These are phyloP conservation scores for Fusarium nurragi DNA, from an alignment of 2,329 filamentous ascomycete species.

Conservation along the genomic window DNA sequence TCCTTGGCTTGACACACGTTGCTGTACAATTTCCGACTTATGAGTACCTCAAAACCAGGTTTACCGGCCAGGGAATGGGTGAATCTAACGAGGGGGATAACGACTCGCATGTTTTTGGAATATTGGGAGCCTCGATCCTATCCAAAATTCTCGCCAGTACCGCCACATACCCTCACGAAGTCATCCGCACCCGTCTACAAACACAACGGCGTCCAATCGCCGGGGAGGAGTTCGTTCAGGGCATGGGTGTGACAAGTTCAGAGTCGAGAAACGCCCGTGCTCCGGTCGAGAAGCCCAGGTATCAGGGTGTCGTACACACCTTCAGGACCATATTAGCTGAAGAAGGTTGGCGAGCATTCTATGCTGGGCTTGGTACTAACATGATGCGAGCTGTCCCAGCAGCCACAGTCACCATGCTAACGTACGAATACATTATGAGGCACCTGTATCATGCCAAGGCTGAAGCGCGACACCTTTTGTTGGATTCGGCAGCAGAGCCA, in stretches of 20 bases:
- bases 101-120: conserved; percentile 78
- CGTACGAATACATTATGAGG: conserved; percentile 82
- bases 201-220: conserved; percentile 83
- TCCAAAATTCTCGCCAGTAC: conserved; percentile 96
- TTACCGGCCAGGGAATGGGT: conserved; percentile 91
- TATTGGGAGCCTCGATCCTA: conserved; percentile 87
- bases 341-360: conserved; percentile 96
- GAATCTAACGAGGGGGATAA: conserved; percentile 56
- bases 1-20: conserved; percentile 92
- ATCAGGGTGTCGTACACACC: conserved; percentile 82
- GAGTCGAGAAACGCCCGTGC: conserved; percentile 43
- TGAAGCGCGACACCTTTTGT: conserved; percentile 48
- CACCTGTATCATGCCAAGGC: conserved; percentile 57
- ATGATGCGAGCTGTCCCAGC: conserved; percentile 95
- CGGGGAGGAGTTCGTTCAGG: conserved; percentile 62
- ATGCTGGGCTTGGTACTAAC: conserved; percentile 96
- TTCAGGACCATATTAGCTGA: conserved; percentile 86
- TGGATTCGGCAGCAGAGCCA: conserved; percentile 25
- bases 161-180: conserved; percentile 96
- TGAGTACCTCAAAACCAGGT: conserved; percentile 88
- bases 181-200: conserved; percentile 90
- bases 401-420: conserved; percentile 96
- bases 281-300: conserved; percentile 59
- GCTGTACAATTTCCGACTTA: conserved; percentile 98
- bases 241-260: conserved; percentile 56